Conservation (phyloP, 2,329 filamentous ascomycete species). For the Nemania bipapillata region DNA sequence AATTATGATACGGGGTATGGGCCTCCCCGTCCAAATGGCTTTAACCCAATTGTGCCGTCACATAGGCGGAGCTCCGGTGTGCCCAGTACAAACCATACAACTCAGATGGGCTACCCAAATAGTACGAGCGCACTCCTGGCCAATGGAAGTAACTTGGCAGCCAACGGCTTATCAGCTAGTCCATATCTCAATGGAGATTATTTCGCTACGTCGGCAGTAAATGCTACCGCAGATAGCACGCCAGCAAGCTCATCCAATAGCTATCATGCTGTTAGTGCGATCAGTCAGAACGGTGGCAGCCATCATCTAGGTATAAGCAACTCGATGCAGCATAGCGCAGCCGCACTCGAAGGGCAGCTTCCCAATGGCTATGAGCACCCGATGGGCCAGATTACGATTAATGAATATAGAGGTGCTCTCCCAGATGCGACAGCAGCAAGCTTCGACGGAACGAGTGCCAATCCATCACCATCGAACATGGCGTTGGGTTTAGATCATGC, state of each 20-base stretch:
- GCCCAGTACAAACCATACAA: slow-evolving; percentile 29
- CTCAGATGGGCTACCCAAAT: slow-evolving; percentile 34
- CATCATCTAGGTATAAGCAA: slow-evolving; percentile 7
- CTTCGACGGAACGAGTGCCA: slow-evolving; percentile 5
- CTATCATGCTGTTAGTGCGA: neutral
- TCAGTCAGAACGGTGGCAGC: slow-evolving; percentile 2
- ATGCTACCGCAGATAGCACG: slow-evolving; percentile 12
- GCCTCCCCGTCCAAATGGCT: slow-evolving; percentile 15
- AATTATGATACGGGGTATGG: slow-evolving; percentile 25
- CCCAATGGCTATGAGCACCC: slow-evolving; percentile 7
- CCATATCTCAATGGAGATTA: slow-evolving; percentile 33
- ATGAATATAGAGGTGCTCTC: slow-evolving; percentile 9
- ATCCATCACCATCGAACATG: slow-evolving; percentile 12
- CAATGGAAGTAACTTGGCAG: slow-evolving; percentile 27
- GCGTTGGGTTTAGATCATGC: slow-evolving; percentile 10
- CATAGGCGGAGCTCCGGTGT: slow-evolving; percentile 36
- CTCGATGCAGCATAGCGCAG: neutral
- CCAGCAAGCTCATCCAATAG: slow-evolving; percentile 4
- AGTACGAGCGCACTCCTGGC: slow-evolving; percentile 27
- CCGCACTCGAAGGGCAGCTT: slow-evolving; percentile 17
- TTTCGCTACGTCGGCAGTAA: slow-evolving; percentile 34
- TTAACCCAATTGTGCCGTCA: neutral
- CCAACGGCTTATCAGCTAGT: slow-evolving; percentile 28
- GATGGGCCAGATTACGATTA: slow-evolving; percentile 4
- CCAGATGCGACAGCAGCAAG: slow-evolving; percentile 1